A percentile compares a stretch with the other conserved stretches of the same genome.
Conservation (phyloP, 768 basidiomycete species). For the Boletus subparvulus region DNA sequence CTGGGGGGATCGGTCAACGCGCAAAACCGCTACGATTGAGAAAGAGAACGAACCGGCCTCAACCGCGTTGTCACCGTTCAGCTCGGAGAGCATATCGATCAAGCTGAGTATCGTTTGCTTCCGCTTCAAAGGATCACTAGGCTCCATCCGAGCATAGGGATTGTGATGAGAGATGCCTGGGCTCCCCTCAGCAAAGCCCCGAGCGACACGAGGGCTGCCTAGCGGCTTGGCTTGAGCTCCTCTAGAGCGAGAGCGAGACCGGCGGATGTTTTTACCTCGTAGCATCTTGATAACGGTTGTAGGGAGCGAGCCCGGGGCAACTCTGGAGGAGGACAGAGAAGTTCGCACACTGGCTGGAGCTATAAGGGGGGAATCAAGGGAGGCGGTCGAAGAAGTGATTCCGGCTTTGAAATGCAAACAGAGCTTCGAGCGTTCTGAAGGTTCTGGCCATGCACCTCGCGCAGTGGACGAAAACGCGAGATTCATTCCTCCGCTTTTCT, state of each 20-base stretch:
- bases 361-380: slow-evolving; percentile 33
- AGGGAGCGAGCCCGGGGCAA: slow-evolving; percentile 23
- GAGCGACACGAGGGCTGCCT: slow-evolving; percentile 23
- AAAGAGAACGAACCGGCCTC: slow-evolving; percentile 31
- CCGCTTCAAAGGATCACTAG: slow-evolving; percentile 33
- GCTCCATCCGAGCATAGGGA: slow-evolving; percentile 31
- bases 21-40: not conserved
- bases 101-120: slow-evolving; percentile 49
- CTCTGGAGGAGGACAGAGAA: slow-evolving; percentile 21
- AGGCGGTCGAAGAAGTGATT: slow-evolving; percentile 26
- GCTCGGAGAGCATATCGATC: slow-evolving; percentile 46
- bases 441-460: slow-evolving; percentile 34
- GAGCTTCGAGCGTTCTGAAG: slow-evolving; percentile 30
- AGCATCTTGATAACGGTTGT: slow-evolving; percentile 30
- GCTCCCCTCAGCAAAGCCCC: slow-evolving; percentile 29
- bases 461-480: slow-evolving; percentile 35
- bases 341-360: slow-evolving; percentile 16
- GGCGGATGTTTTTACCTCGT: slow-evolving; percentile 33
- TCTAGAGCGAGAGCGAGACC: slow-evolving; percentile 27
- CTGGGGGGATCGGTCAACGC: slow-evolving; percentile 16
- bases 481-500: slow-evolving; percentile 37
- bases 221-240: slow-evolving; percentile 26
- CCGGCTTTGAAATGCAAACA: slow-evolving; percentile 36
- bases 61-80: slow-evolving; percentile 40
- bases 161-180: slow-evolving; percentile 26